These are phyloP conservation scores for Anisodus tanguticus DNA, from an alignment of 257 asterid species.

Conservation along the genomic window DNA sequence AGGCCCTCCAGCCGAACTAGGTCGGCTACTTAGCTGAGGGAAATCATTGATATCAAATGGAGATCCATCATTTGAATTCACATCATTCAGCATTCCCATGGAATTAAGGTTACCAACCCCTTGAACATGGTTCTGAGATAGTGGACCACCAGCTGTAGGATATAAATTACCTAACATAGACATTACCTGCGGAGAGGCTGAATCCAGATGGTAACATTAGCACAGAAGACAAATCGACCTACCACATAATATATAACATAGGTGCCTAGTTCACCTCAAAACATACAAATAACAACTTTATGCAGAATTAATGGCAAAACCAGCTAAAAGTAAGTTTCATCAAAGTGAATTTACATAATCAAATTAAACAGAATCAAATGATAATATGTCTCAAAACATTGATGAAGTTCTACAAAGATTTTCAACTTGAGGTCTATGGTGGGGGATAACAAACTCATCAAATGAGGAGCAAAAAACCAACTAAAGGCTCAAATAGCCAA, in stretches of 20 bases:
- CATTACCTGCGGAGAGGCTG: slow-evolving; percentile 97
- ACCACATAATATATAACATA: slow-evolving; percentile 3
- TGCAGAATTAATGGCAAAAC: slow-evolving; percentile 16
- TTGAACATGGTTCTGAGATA: slow-evolving; percentile 87
- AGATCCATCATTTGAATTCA: slow-evolving; percentile 82
- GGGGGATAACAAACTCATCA: slow-evolving; percentile 16
- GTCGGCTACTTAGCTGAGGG: slow-evolving; percentile 91
- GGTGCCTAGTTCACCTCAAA: slow-evolving; percentile 20
- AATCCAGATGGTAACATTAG: slow-evolving; percentile 43
- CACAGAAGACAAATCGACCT: slow-evolving; percentile 11
- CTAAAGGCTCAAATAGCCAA: slow-evolving; percentile 6
- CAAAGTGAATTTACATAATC: not conserved
- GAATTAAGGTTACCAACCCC: slow-evolving; percentile 65
- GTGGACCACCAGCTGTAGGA: slow-evolving; percentile 81
- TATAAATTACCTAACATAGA: slow-evolving; percentile 86
- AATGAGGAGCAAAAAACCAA: not conserved
- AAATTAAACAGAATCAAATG: not conserved
- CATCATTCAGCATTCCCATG: slow-evolving; percentile 86
- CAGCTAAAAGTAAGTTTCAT: not conserved
- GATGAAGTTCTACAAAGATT: not conserved
- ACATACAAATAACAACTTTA: slow-evolving; percentile 14
- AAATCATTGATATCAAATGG: slow-evolving; percentile 96
- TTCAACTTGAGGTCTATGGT: slow-evolving; percentile 15
- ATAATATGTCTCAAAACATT: not conserved
- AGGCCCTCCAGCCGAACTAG: slow-evolving; percentile 97